Base-by-base conservation (phyloP, 2,329 filamentous ascomycete genomes). In the Aspergillus floridensis region DNA sequence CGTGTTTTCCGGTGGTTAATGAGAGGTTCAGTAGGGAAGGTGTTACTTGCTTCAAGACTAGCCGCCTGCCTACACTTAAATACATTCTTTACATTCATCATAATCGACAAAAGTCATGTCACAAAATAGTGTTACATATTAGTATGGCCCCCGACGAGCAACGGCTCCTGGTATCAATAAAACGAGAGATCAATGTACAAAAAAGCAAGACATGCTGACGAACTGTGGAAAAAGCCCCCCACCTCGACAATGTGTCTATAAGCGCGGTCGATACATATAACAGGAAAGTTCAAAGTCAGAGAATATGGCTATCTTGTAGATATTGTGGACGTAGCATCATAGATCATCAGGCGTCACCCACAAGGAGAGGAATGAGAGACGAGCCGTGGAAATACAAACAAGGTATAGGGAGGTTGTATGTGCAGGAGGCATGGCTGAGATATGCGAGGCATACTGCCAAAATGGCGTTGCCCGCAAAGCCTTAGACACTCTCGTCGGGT, bases 401-500 rank as follows among this genome's bases (percentile, higher is more conserved):
- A 54, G 16, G 26, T 55, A 48, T 3, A 35, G 19, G 31, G 16
- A 48, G 44, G 6, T 19, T 5, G 12, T 54, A 54, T 55, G 19
- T 47, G 29, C 53, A 19, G 26, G 26, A 8, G 7, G 26, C 16
- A 48, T n/a, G 2, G 21, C n/a, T 8, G 32, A 24, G 21, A 22
- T 10, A 31, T 29, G 53, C 2, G 6, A 35, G 11, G 14, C 31
- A 8, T 48, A 22, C n/a, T 46, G 11, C 19, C 29, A 44, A 14
- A 12, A 14, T 6, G 19, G 19, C 22, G 8, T 16, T n/a, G 12
- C 29, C 6, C n/a, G n/a, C 10, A 10, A 11, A 22, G 38, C 11
- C 31, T 55, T 41, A 55, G 41, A 55, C 53, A 10, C 29, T 16
- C 58, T 53, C 65, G 24, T 61, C 59, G 6, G 53, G 44, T 12